Base-by-base conservation (phyloP, 495 filamentous ascomycete genomes). In the Lophiotrema nucula region DNA sequence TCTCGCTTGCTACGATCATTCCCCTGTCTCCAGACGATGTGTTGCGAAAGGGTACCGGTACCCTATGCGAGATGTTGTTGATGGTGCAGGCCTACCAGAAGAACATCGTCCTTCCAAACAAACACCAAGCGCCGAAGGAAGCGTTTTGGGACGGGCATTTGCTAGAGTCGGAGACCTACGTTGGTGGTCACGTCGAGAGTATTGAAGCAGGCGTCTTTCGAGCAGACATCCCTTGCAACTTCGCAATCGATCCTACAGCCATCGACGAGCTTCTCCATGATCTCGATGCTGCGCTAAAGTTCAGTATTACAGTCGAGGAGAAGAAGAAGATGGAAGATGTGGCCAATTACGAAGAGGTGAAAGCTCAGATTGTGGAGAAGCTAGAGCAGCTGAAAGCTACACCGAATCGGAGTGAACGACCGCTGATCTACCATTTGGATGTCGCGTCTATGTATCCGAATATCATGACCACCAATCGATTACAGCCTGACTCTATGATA, bases 401-500 rank as follows among this genome's bases (percentile, higher is more conserved):
- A 0, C 92, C 93, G 0, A 87, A 88, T 56, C 77, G 93, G 48
- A 80, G 78, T 55, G 93, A 99, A 68, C 78, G 84, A 23, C 93
- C 93, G 1, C 85, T 89, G 28, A 99, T 99, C 50, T 99, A 99
- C 72, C 93, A 99, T 77, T 77, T 99, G 69, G 93, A 99, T 65
- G 93, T 99, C 43, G 93, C 93, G 15, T 96, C 93, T 48, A 99
- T 99, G 93, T 99, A 99, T 71, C 93, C 93, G 16, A 99, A 99
- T 69, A 99, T 99, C 73, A 99, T 99, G 95, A 97, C 93, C 3
- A 99, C 95, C 10, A 99, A 99, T 67, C 89, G 93, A 65, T 73
- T 99, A 26, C 93, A 99, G 53, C 93, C 93, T 1, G 93, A 99
- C 70, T 97, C 95, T 3, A 93, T 99, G 90, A 96, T 97, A 35